phyloP scores from a whole-genome alignment of 176 grass and related monocot species.

The Pharus latifolius region DNA sequence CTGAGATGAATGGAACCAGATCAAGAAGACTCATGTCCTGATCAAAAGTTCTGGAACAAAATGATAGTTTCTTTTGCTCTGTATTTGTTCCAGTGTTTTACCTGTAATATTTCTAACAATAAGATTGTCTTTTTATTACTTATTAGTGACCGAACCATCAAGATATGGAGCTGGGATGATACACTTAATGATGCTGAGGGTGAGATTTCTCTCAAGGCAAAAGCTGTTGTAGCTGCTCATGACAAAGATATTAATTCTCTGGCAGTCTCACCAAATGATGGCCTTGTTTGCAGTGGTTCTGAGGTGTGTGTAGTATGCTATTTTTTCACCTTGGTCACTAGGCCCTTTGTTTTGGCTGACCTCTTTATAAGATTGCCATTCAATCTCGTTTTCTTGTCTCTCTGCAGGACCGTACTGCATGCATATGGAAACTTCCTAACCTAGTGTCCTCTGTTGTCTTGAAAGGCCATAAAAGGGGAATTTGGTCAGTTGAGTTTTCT shows the following conservation, averaged over 20 bases:
- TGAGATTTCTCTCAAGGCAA: conserved; percentile 66
- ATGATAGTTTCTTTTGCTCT: not conserved
- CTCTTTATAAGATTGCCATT: not conserved
- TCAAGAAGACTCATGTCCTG: not conserved
- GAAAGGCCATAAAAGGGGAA: conserved; percentile 84
- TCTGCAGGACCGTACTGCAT: conserved; percentile 77
- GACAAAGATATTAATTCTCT: conserved; percentile 98
- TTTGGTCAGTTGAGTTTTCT: conserved; percentile 98
- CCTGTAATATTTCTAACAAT: conserved; percentile 6
- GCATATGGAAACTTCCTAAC: conserved; percentile 86
- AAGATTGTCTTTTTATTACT: conserved; percentile 15
- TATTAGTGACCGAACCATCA: conserved; percentile 74
- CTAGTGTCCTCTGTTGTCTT: conserved; percentile 63
- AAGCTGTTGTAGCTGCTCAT: conserved; percentile 81
- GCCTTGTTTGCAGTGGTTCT: conserved; percentile 92
- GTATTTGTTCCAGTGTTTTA: not conserved
- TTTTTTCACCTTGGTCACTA: not conserved
- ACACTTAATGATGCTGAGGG: conserved; percentile 20
- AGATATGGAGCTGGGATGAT: conserved; percentile 74
- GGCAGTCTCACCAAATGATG: conserved; percentile 71
- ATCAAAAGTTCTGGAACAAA: not conserved
- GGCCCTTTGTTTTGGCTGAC: not conserved
- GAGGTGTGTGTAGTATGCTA: conserved; percentile 44
- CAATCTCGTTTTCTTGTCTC: conserved; percentile 21
- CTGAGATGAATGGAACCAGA: not conserved